Base-by-base conservation (phyloP, 2,329 filamentous ascomycete genomes). In the Aschersonia sp. region DNA sequence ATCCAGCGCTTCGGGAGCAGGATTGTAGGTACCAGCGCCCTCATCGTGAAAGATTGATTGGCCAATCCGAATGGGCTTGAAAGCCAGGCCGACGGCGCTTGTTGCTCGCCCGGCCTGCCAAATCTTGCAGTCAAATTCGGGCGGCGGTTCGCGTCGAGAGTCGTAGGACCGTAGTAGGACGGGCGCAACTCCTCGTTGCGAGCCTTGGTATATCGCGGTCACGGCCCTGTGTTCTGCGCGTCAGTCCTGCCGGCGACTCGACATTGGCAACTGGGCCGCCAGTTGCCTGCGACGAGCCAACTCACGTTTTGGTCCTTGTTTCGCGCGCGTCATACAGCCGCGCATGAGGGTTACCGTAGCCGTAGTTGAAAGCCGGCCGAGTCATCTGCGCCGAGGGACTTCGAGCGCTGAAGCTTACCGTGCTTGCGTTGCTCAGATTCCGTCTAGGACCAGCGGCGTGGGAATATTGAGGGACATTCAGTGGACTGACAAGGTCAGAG, bases 61-160 rank as follows among this genome's bases (percentile, higher is more conserved):
- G 3, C 92, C 92, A 40, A 98, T 86, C 54, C 85, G 84, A 45
- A 98, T 89, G 0, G 91, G 89, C 63, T 98, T 98, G 69, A 98
- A 98, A 1, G 92, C 92, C 43, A 96, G 72, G 0, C 86, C 88
- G 1, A 91, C 92, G 1, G 92, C 87, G 47, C 78, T 87, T 1
- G 92, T 98, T n/a, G 92, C 92, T 51, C 92, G 80, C 9, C 92
- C 92, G 4, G 92, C 92, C 67, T 98, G 84, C 92, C 92, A 98
- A 49, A 98, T 92, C 44, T 84, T 94, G 65, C 89, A 95, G 59
- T 95, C 85, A 52, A 88, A 91, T 63, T 96, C 89, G 2, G 91
- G 85, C 0, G 89, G 78, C 0, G 89, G 85, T 63, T 97, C 92
- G 63, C 85, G 88, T 57, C 91, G 78, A 12, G 92, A 97, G 62